Conservation (phyloP, 176 grass and related monocot genomes). For the Echinochloa phyllopogon region DNA sequence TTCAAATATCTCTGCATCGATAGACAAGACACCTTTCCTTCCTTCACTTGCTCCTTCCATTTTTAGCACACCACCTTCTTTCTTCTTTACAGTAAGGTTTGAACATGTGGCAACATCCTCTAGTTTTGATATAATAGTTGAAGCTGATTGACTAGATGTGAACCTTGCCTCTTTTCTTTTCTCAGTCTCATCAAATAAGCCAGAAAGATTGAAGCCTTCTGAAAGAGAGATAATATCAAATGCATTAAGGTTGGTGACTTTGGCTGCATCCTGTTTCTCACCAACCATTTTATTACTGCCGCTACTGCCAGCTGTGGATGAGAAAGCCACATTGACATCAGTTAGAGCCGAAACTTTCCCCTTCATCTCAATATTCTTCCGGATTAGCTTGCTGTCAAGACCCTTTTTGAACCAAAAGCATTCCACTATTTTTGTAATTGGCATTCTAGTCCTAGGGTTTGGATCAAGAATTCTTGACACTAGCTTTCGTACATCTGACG, state of each 20-base stretch:
- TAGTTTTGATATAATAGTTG: conserved; percentile 53
- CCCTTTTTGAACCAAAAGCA: conserved; percentile 59
- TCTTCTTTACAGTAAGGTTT: conserved; percentile 49
- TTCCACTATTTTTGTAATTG: conserved; percentile 59
- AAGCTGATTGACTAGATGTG: conserved; percentile 47
- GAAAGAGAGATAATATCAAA: conserved; percentile 62
- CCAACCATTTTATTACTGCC: neutral
- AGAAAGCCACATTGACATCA: conserved; percentile 45
- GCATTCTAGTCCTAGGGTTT: conserved; percentile 49
- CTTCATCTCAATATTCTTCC: conserved; percentile 37
- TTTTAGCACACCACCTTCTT: conserved; percentile 50
- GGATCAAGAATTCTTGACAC: conserved; percentile 59
- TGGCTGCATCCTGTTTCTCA: conserved; percentile 30
- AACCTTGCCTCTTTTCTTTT: conserved; percentile 49
- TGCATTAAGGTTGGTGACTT: conserved; percentile 51
- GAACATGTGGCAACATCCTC: conserved; percentile 39
- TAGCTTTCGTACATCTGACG: conserved; percentile 42
- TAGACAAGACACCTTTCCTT: conserved; percentile 47
- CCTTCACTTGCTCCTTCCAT: conserved; percentile 52
- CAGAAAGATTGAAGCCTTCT: conserved; percentile 51
- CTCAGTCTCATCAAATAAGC: conserved; percentile 38
- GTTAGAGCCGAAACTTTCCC: conserved; percentile 20
- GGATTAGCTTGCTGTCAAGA: conserved; percentile 42
- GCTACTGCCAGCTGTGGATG: conserved; percentile 19
- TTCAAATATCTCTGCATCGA: conserved; percentile 57